A percentile compares a stretch with the other conserved stretches of the same genome.
These are phyloP conservation scores for Curvularia spicifera DNA, from an alignment of 2,329 filamentous ascomycete species.

Conservation along the genomic window DNA sequence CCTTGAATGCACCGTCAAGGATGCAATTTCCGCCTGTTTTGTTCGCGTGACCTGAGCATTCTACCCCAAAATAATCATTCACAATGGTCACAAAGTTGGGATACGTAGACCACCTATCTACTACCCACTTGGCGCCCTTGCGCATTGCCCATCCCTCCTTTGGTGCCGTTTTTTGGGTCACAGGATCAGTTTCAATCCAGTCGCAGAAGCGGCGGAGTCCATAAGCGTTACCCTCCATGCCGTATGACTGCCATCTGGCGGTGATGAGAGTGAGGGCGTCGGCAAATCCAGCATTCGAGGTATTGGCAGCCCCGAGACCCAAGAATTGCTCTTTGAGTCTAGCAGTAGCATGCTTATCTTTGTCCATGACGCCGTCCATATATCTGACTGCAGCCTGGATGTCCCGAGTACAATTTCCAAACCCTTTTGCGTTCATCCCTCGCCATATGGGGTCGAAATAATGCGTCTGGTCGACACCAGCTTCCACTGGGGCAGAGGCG, in stretches of 20 bases:
- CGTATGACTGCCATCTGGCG: slow-evolving; percentile 54
- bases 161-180: neutral
- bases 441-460: slow-evolving; percentile 60
- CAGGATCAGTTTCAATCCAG: slow-evolving; percentile 54
- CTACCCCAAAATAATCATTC: slow-evolving; percentile 51
- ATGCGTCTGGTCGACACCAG: slow-evolving; percentile 56
- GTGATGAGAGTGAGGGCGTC: slow-evolving; percentile 13
- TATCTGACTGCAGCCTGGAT: slow-evolving; percentile 57
- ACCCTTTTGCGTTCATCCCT: slow-evolving; percentile 53
- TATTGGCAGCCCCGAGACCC: slow-evolving; percentile 55
- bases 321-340: slow-evolving; percentile 58
- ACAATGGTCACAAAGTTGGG: slow-evolving; percentile 48
- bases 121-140: slow-evolving; percentile 51
- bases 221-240: slow-evolving; percentile 45
- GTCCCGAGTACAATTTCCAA: slow-evolving; percentile 58
- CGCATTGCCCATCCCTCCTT: slow-evolving; percentile 2
- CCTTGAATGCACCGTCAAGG: slow-evolving; percentile 44
- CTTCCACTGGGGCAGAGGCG: slow-evolving; percentile 54
- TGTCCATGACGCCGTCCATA: slow-evolving; percentile 56
- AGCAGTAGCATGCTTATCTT: slow-evolving; percentile 42
- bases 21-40: slow-evolving; percentile 44
- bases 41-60: slow-evolving; percentile 48
- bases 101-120: slow-evolving; percentile 54
- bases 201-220: slow-evolving; percentile 54
- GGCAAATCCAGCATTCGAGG: slow-evolving; percentile 57